Evolutionary conservation across 495 filamentous ascomycete species (phyloP), one percentile per base, ranked within the genome.

Genomic region (Jackrogersella multiformis): DNA sequence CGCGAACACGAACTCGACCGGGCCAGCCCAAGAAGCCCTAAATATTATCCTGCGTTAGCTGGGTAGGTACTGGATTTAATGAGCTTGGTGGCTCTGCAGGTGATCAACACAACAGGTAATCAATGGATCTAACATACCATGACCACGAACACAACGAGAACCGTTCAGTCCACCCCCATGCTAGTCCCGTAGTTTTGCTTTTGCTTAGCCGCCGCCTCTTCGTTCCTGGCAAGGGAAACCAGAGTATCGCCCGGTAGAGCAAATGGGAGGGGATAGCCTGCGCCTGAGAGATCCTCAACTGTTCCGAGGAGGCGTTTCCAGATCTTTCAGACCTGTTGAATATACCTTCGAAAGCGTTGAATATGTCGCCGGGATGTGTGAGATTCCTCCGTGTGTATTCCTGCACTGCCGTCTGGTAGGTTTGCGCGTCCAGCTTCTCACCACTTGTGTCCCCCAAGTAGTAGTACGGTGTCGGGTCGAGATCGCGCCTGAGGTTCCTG

Each of bases 391-490:
- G n/a, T 4, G 36, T 56, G 8, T 56, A 56, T 13, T 56, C 54
- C 16, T 56, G 38, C 5, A 56, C 54, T 5, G 38, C 54, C 16
- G 15, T 30, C n/a, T 56, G 36, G 15, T 44, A 56, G 5, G 36
- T 23, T 24, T 45, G 38, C 5, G 36, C 15, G 20, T 56, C 38
- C 26, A 42, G 15, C 39, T 42, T 44, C 12, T n/a, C 38, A 44
- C 18, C 36, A 42, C 5, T 16, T 13, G 23, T 16, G 23, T 9
- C 54, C 15, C 38, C 38, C 4, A 56, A 9, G 26, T 56, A 56
- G 12, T 32, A 23, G 35, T 56, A 44, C 15, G 54, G 54, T 6
- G 54, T 56, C 9, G 54, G 54, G 6, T 56, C 54, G 24, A 44
- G 54, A 34, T 56, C 38, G 15, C 18, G 28, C 24, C 54, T 42